Conservation (phyloP, 2,329 filamentous ascomycete genomes). For the Beauveria medogensis region DNA sequence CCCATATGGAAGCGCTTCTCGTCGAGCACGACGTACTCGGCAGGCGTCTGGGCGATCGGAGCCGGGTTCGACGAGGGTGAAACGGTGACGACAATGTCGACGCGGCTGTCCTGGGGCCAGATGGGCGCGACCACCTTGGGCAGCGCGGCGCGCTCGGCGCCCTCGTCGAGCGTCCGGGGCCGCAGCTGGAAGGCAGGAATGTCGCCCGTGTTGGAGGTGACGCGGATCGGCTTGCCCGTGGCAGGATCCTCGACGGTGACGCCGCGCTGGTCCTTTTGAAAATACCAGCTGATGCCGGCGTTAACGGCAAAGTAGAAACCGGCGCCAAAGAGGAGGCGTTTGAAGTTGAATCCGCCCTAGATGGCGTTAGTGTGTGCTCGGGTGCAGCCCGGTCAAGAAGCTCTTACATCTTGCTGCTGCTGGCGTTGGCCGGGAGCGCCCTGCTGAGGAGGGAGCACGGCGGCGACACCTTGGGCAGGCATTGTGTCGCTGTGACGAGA, state of each 20-base stretch:
- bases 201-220: slow-evolving; percentile 44
- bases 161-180: slow-evolving; percentile 51
- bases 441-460: slow-evolving; percentile 11
- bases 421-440: slow-evolving; percentile 3
- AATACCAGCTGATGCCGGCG: slow-evolving; percentile 45
- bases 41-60: slow-evolving; percentile 55
- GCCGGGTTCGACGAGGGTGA: slow-evolving; percentile 65
- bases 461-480: slow-evolving; percentile 7
- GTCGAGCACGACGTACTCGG: slow-evolving; percentile 64
- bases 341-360: slow-evolving; percentile 29
- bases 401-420: slow-evolving; percentile 15
- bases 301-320: slow-evolving; percentile 54
- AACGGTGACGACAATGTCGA: slow-evolving; percentile 82
- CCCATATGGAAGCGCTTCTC: slow-evolving; percentile 75
- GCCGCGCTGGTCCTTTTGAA: slow-evolving; percentile 38
- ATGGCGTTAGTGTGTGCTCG: not conserved
- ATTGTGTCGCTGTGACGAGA: not conserved
- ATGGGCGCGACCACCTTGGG: slow-evolving; percentile 74
- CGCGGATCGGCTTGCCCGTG: slow-evolving; percentile 43
- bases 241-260: slow-evolving; percentile 40
- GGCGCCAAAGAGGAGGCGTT: slow-evolving; percentile 43
- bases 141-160: slow-evolving; percentile 54
- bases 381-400: not conserved
- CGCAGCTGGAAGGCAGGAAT: slow-evolving; percentile 60
- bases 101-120: slow-evolving; percentile 68